Base-by-base conservation (phyloP, 192 early-diverging fungal genomes). In the Mycoemilia scoparia region DNA sequence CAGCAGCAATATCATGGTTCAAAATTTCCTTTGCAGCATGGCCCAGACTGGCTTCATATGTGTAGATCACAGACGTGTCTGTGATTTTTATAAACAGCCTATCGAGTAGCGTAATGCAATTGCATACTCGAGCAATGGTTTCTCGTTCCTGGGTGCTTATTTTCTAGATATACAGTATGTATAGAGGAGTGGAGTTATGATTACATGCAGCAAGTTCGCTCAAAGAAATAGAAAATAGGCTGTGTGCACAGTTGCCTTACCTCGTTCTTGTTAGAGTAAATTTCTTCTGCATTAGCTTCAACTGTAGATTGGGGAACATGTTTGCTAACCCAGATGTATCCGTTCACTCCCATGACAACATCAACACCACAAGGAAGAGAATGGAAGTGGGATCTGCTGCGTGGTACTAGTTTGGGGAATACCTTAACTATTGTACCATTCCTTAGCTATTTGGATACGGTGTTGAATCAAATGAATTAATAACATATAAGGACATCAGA, bases 271-370 rank as follows among this genome's bases (percentile, higher is more conserved):
- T 81, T 80, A 15, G 77, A 76, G 49, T 93, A 95, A 8, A 91
- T 67, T 9, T 64, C 72, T 43, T 90, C 84, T 2, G 82, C 64
- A 46, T 82, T 77, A n/a, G 64, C 64, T 24, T 82, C 79, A 15
- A 76, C 67, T 16, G 57, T 54, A 56, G 70, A 36, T 21, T 60
- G 54, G 24, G 71, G 21, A 28, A 66, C 55, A 28, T 76, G 76
- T 45, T 91, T 91, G 61, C 77, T 70, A 15, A 95, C 77, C 85
- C 85, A 95, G 34, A 98, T 83, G 48, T 87, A 91, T 2, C 95
- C 95, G 41, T 98, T 98, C 18, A 98, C 51, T 12, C 95, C 95
- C 19, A 98, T 64, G 22, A 93, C 76, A 7, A 98, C 56, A 52
- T 98, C 81, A 20, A 98, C 80, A 16, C 90, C 86, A 39, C 82